Evolutionary conservation across 208 protist species (phyloP).

Genomic region (Acanthamoeba polyphaga): DNA sequence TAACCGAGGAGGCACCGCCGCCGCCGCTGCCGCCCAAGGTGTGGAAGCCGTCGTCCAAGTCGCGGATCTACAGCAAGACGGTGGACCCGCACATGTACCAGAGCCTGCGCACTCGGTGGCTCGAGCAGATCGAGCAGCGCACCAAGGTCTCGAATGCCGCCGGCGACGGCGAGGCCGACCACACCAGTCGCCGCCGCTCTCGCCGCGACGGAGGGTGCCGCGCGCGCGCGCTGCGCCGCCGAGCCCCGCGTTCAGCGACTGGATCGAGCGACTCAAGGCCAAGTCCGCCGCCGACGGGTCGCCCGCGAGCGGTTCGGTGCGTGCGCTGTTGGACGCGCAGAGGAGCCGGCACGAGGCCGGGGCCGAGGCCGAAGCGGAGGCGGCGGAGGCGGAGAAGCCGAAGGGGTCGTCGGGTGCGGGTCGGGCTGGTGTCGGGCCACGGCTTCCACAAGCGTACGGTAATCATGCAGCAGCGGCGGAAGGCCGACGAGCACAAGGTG

Average conservation of each 20-base stretch:
- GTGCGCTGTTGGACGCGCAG: conserved; percentile 3
- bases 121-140: conserved; percentile 25
- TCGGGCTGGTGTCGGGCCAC: background rate
- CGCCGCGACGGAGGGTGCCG: too few relatives aligned
- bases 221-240: too few relatives aligned
- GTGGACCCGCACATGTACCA: conserved; percentile 64
- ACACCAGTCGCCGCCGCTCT: background rate
- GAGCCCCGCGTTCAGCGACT: background rate
- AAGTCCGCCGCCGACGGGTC: background rate
- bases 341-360: background rate
- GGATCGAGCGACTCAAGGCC: conserved; percentile 35
- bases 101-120: background rate
- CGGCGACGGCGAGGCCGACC: background rate
- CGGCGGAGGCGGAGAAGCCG: background rate
- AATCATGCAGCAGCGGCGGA: conserved; percentile 17
- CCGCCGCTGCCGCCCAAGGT: conserved; percentile 58
- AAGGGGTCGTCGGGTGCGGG: background rate
- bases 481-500: conserved; percentile 57
- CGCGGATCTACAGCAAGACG: conserved; percentile 45
- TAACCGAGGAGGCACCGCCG: background rate
- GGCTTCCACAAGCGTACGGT: conserved; percentile 44
- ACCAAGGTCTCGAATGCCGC: background rate
- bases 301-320: background rate
- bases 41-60: conserved; percentile 47
- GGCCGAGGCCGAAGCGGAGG: background rate